A percentile compares a stretch with the other conserved stretches of the same genome.
Evolutionary conservation across 2,329 filamentous ascomycete species (phyloP).

Genomic region (Stagonosporopsis vannaccii): DNA sequence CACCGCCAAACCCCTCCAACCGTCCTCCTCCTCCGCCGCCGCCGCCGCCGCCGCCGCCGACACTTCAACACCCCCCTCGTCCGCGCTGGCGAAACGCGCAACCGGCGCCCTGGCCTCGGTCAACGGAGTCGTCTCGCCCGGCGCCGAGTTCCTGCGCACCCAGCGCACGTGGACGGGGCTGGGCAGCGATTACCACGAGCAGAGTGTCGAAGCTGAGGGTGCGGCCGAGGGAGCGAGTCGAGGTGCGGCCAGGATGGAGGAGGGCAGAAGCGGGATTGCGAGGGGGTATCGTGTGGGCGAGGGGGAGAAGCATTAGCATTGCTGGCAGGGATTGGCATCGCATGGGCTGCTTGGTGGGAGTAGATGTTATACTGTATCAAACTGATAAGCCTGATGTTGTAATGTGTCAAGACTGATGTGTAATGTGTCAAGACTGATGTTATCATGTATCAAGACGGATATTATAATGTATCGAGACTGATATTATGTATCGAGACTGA

Average conservation of each 20-base stretch:
- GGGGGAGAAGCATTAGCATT: conserved; percentile 25
- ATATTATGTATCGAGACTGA: too few relatives aligned
- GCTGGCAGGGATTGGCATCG: too few relatives aligned
- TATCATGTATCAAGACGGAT: too few relatives aligned
- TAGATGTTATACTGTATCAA: too few relatives aligned
- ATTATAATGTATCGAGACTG: too few relatives aligned
- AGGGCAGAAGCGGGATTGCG: conserved; percentile 87
- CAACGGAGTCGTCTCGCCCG: conserved; percentile 87
- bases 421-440: too few relatives aligned
- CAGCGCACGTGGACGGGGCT: conserved; percentile 90
- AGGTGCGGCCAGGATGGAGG: conserved; percentile 72
- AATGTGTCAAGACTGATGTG: too few relatives aligned
- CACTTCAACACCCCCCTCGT: conserved; percentile 41
- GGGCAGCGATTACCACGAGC: conserved; percentile 78
- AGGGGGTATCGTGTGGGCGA: conserved; percentile 84
- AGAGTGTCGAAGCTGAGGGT: conserved; percentile 57
- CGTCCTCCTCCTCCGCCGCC: neutral
- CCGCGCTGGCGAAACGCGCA: conserved; percentile 68
- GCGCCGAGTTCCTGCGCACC: conserved; percentile 83
- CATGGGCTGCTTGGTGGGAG: too few relatives aligned
- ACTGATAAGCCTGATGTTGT: too few relatives aligned
- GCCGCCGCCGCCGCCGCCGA: neutral
- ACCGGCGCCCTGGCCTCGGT: conserved; percentile 80
- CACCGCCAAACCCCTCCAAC: neutral
- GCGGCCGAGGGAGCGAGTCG: conserved; percentile 61